Conservation (phyloP, 495 filamentous ascomycete species). For the Trichocladium antarcticum region DNA sequence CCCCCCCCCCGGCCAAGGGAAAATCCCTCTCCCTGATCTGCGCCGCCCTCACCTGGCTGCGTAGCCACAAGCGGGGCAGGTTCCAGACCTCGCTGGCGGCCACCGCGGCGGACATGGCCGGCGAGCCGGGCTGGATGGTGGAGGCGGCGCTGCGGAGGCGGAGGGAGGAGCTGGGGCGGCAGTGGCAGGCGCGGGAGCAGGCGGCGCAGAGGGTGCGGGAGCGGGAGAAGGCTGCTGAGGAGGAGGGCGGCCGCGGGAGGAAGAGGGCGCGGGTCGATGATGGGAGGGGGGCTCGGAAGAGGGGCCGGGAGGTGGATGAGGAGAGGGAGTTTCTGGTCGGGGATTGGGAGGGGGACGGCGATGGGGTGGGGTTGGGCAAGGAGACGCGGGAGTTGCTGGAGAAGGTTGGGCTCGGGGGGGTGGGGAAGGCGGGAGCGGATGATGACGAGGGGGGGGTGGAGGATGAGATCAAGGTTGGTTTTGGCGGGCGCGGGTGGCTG, state of each 20-base stretch:
- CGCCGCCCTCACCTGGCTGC: slow-evolving; percentile 83
- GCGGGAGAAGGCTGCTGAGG: slow-evolving; percentile 42
- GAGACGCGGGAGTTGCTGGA: slow-evolving; percentile 55
- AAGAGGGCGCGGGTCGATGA: slow-evolving; percentile 21
- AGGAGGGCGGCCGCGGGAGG: slow-evolving; percentile 24
- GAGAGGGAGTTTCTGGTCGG: slow-evolving; percentile 68
- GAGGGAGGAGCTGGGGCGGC: slow-evolving; percentile 50
- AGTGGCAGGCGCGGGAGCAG: slow-evolving; percentile 27
- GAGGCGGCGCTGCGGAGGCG: slow-evolving; percentile 59
- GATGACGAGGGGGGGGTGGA: slow-evolving; percentile 37
- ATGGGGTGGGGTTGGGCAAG: slow-evolving; percentile 46
- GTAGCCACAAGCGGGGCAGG: slow-evolving; percentile 60
- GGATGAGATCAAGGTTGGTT: slow-evolving; percentile 49
- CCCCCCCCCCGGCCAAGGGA: slow-evolving; percentile 41
- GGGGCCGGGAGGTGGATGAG: slow-evolving; percentile 39
- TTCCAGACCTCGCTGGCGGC: slow-evolving; percentile 43
- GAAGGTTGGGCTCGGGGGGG: slow-evolving; percentile 35
- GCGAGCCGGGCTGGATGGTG: slow-evolving; percentile 84
- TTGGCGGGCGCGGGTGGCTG: background rate
- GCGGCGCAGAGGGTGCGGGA: slow-evolving; percentile 50
- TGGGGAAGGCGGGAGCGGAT: slow-evolving; percentile 24
- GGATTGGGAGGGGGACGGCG: slow-evolving; percentile 76
- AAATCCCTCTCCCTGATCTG: slow-evolving; percentile 96
- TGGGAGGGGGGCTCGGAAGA: slow-evolving; percentile 11
- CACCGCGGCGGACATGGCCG: slow-evolving; percentile 40